Evolutionary conservation across 352 stramenopile genomes (phyloP).

Genomic region (Pythium brassicae): DNA sequence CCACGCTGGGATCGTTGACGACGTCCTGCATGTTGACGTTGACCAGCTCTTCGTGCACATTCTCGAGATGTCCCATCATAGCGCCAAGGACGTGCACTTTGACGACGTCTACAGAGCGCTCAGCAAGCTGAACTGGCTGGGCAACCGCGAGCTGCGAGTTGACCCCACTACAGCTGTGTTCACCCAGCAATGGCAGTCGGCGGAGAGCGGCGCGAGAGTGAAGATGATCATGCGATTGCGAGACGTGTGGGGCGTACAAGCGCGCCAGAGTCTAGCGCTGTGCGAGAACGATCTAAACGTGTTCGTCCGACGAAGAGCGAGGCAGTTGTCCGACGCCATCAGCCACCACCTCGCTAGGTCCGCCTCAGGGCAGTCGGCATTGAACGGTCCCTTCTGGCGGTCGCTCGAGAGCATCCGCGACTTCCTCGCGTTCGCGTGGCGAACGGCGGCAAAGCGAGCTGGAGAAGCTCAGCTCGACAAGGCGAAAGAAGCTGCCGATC

Average conservation of each 20-base stretch:
- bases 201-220: background rate
- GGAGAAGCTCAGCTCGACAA: slow-evolving; percentile 1
- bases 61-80: slow-evolving; percentile 17
- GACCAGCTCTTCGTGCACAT: slow-evolving; percentile 36
- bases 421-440: slow-evolving; percentile 39
- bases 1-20: slow-evolving; percentile 28
- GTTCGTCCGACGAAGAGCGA: slow-evolving; percentile 31
- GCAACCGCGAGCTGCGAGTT: slow-evolving; percentile 22
- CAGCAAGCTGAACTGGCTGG: slow-evolving; percentile 23
- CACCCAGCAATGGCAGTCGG: slow-evolving; percentile 11
- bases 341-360: slow-evolving; percentile 12
- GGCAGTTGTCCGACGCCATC: slow-evolving; percentile 17
- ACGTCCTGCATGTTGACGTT: slow-evolving; percentile 28
- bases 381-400: slow-evolving; percentile 11
- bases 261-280: slow-evolving; percentile 26
- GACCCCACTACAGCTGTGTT: slow-evolving; percentile 13
- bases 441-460: slow-evolving; percentile 29
- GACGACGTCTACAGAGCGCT: slow-evolving; percentile 31
- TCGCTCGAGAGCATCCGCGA: slow-evolving; percentile 30
- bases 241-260: slow-evolving; percentile 31
- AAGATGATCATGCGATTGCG: slow-evolving; percentile 12
- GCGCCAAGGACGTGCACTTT: slow-evolving; percentile 31
- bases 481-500: background rate
- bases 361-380: too few relatives aligned
- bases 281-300: slow-evolving; percentile 55